Evolutionary conservation across 192 early-diverging fungal genomes (phyloP).

Genomic region (Rhizoclosmatium globosum): DNA sequence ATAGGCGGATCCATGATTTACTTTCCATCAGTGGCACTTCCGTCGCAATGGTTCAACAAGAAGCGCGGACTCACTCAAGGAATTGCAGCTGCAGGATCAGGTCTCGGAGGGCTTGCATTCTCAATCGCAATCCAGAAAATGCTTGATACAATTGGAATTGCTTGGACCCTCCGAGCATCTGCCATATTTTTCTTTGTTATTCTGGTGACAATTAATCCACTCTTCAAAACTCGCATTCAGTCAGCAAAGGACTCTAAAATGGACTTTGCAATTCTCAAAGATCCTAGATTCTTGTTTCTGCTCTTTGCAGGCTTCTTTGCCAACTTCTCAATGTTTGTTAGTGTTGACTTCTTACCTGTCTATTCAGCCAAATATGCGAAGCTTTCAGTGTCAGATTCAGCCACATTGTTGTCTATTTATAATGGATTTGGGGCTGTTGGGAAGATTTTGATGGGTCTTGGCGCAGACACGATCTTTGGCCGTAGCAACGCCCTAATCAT

Average conservation of each 20-base stretch:
- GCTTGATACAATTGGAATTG: constrained; percentile 66
- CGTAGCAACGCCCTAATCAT: constrained; percentile 67
- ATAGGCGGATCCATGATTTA: constrained; percentile 72
- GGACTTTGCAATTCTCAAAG: constrained; percentile 23
- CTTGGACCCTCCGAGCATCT: constrained; percentile 76
- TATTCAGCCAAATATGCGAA: not conserved
- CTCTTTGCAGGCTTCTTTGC: constrained; percentile 44
- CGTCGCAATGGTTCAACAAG: constrained; percentile 75
- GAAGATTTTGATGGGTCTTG: constrained; percentile 68
- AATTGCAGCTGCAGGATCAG: constrained; percentile 71
- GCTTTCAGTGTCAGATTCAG: not conserved
- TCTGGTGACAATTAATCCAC: constrained; percentile 44
- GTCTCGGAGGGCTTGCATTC: constrained; percentile 77
- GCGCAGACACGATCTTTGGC: constrained; percentile 65
- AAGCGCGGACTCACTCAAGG: constrained; percentile 75
- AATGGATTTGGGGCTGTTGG: constrained; percentile 73
- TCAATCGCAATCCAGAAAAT: constrained; percentile 64
- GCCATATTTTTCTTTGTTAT: constrained; percentile 47
- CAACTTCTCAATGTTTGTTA: constrained; percentile 23
- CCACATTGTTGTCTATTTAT: constrained; percentile 58
- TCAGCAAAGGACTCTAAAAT: constrained; percentile 5
- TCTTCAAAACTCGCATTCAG: constrained; percentile 23
- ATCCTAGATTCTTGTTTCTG: constrained; percentile 15
- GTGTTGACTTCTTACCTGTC: constrained; percentile 12
- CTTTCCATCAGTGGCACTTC: constrained; percentile 69